These are phyloP conservation scores for Xanthoconium separans DNA, from an alignment of 1,284 basidiomycete species.

Conservation along the genomic window DNA sequence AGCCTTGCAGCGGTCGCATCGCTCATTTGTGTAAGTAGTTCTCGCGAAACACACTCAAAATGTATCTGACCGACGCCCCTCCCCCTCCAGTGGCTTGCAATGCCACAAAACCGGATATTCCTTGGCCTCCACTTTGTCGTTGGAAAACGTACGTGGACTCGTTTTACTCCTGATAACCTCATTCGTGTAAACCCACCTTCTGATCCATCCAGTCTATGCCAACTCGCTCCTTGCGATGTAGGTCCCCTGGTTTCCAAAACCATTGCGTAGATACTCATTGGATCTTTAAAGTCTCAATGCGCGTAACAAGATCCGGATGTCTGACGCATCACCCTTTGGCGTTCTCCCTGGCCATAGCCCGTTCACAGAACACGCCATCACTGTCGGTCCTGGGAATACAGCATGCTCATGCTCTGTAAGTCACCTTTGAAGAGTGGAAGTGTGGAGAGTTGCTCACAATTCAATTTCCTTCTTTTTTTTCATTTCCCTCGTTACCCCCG, in stretches of 20 bases:
- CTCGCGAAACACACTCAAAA: background rate
- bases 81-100: constrained; percentile 39
- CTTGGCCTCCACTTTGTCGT: constrained; percentile 48
- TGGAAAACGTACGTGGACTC: constrained; percentile 39
- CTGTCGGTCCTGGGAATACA: background rate
- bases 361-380: background rate
- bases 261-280: background rate
- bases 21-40: constrained; percentile 40
- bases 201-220: constrained; percentile 20
- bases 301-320: constrained; percentile 11
- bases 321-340: constrained; percentile 1
- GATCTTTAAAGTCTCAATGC: constrained; percentile 20
- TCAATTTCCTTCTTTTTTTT: background rate
- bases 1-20: constrained; percentile 42
- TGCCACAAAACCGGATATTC: constrained; percentile 42
- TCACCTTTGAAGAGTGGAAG: background rate
- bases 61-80: background rate
- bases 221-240: constrained; percentile 29
- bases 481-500: too few species aligned
- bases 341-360: background rate
- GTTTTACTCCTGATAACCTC: background rate
- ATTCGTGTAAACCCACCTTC: background rate
- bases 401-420: constrained; percentile 3
- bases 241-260: background rate
- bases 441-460: background rate